Evolutionary conservation across 129 eudicot genomes (phyloP), one percentile per base, ranked within the genome.

Genomic region (Mikania micrantha): DNA sequence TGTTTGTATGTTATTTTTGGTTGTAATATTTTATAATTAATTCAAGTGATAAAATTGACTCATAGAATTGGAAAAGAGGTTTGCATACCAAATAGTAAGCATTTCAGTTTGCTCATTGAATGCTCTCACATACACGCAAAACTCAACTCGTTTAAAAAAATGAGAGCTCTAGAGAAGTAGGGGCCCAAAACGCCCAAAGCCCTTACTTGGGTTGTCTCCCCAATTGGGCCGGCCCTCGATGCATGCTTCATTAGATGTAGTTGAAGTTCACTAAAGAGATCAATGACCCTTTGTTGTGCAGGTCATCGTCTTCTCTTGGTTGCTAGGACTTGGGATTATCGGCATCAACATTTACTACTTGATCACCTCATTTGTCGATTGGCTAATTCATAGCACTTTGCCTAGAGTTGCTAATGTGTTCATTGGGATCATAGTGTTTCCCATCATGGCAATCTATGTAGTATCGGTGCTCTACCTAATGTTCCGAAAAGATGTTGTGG

Each of bases 271-370:
- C 4, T 13, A 4, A 54, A 44, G 22, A 59, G n/a, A n/a, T n/a
- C 27, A 48, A 16, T 16, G n/a, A 21, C 34, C 20, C 44, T 16
- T 36, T 20, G n/a, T 2, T 34, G 31, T 13, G 70, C 67, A 91
- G 96, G 82, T 85, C 28, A 83, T 88, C 9, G 79, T 81, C 79
- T 21, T 87, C 40, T 87, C 96, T 0, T 91, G 97, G 97, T 66
- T 81, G 35, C 74, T 91, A 20, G 97, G 97, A 24, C 77, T 87
- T 8, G 90, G 87, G 60, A 85, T 91, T 52, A 87, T 91, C 5
- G 94, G 90, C 53, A 91, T 91, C 80, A 88, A 91, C 74, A 70
- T 91, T 25, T 91, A 91, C 74, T 88, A 88, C 84, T 59, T 91
- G 39, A 85, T 53, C 72, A 91, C 95, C 20, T 82, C 80, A 32